Conservation (phyloP, 192 early-diverging fungal species). For the Coemansia sp. region DNA sequence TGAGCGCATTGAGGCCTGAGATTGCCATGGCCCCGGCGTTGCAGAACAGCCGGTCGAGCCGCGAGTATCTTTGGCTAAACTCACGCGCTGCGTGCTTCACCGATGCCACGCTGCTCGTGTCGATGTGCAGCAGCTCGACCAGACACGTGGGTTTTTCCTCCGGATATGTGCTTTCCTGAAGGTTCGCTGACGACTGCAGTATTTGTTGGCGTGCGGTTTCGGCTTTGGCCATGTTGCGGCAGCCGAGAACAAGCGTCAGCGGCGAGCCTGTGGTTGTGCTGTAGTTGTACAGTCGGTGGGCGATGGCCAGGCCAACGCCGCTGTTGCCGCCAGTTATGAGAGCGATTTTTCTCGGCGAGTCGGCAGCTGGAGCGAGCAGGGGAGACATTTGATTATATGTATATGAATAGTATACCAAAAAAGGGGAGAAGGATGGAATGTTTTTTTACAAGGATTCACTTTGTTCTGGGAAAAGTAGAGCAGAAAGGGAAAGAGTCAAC, state of each 20-base stretch:
- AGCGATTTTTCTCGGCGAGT: slow-evolving; percentile 5
- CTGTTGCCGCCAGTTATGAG: slow-evolving; percentile 47
- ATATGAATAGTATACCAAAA: not conserved
- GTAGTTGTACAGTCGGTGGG: slow-evolving; percentile 8
- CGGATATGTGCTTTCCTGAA: too few relatives aligned
- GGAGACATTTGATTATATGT: not conserved
- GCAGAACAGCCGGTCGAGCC: slow-evolving; percentile 44
- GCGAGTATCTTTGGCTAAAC: not conserved
- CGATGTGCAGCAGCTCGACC: slow-evolving; percentile 29
- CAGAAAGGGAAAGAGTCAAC: too few relatives aligned
- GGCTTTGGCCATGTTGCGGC: slow-evolving; percentile 33
- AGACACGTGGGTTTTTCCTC: slow-evolving; percentile 2
- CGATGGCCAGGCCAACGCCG: slow-evolving; percentile 43
- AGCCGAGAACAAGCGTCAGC: slow-evolving; percentile 38
- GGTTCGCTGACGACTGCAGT: not conserved
- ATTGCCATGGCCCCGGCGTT: slow-evolving; percentile 54
- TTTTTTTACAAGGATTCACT: too few relatives aligned
- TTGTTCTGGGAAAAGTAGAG: too few relatives aligned
- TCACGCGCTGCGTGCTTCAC: slow-evolving; percentile 23
- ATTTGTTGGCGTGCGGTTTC: slow-evolving; percentile 20
- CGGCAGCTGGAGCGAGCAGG: not conserved
- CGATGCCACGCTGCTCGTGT: slow-evolving; percentile 44
- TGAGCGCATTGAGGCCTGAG: slow-evolving; percentile 9
- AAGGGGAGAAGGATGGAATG: not conserved
- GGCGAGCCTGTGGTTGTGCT: not conserved